phyloP scores from a whole-genome alignment of 2,329 filamentous ascomycete genomes.

The Aspergillus fumigatus region DNA sequence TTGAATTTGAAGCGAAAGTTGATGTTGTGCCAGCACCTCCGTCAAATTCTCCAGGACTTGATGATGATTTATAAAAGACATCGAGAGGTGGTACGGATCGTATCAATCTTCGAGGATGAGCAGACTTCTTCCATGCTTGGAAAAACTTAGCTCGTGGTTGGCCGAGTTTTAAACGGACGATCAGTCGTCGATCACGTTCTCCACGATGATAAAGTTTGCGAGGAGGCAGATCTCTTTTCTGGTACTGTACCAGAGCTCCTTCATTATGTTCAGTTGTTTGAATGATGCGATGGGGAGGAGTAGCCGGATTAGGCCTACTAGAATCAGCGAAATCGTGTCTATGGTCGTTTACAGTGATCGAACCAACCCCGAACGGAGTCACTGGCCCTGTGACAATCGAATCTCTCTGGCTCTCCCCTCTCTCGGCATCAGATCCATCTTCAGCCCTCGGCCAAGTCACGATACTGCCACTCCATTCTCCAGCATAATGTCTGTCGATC shows the following conservation, averaged over 20 bases:
- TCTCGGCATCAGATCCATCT: slow-evolving; percentile 5
- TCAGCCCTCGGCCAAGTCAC: slow-evolving; percentile 11
- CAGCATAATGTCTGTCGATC: slow-evolving; percentile 26
- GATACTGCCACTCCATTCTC: slow-evolving; percentile 30
- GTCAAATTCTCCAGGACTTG: not conserved
- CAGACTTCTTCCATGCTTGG: not conserved
- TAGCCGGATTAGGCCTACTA: not conserved
- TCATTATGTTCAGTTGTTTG: not conserved
- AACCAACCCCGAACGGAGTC: not conserved
- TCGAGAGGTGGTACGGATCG: slow-evolving; percentile 1
- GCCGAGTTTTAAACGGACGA: not conserved
- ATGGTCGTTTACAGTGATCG: not conserved
- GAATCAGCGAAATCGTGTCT: not conserved
- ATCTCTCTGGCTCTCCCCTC: slow-evolving; percentile 15
- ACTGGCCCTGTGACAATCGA: not conserved
- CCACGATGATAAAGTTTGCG: not conserved
- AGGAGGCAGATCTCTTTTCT: not conserved
- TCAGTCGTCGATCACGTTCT: not conserved
- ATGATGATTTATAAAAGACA: not conserved
- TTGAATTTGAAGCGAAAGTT: not conserved
- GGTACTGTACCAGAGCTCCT: not conserved
- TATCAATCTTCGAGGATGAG: not conserved
- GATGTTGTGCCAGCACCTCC: not conserved
- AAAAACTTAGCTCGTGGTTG: not conserved
- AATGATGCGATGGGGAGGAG: not conserved